Base-by-base conservation (phyloP, 805 yeast genomes). In the Teunomyces funiuensis region DNA sequence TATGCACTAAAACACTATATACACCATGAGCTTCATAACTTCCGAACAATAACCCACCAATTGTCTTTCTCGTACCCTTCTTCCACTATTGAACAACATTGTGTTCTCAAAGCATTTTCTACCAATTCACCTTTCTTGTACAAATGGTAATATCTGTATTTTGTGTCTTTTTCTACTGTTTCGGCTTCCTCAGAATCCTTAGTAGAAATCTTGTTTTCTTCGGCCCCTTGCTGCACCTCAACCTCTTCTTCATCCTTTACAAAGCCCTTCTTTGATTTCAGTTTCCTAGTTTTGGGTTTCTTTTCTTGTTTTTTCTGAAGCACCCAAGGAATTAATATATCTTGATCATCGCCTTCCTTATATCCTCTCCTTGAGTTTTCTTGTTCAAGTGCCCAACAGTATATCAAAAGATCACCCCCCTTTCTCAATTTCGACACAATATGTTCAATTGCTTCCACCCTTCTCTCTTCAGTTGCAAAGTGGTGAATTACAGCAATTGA, bases 381-480 rank as follows among this genome's bases (percentile, higher is more conserved):
- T 61, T 93, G 99, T 50, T 93, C 99, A 39, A 93, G 63, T 0
- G 99, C 99, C 99, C 99, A 93, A 39, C 95, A 95, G 60, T 91
- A 93, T 6, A 93, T 77, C 53, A 93, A 65, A 0, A 88, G 85
- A 39, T 74, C 76, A 1, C 96, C 97, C 0, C 80, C 80, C 0
- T 48, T 41, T 30, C 60, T 70, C 40, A 93, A 59, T 44, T 77
- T 77, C 15, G 80, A 63, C 28, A 93, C 57, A 2, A 90, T 82
- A 44, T 85, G 85, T 10, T 52, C 51, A 6, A 93, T 82, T 1
- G 97, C 97, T 6, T 76, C 77, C 1, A 86, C 60, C 39, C 99
- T 73, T 56, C 99, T 74, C 46, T 81, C 84, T 14, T 76, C 77
- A 0, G 95, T 88, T n/a, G 95, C 78, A 66, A 93, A 89, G 60